Conservation (phyloP, 345 rosid genomes). For the Citrus sinensis region DVS_A1.0 CM039167.1:3345501-3346000, state of each 20-base stretch:
- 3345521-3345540: slow-evolving; percentile 17
- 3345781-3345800: no score
- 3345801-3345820: no score
- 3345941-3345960: no score
- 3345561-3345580: slow-evolving; percentile 27
- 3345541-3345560: slow-evolving; percentile 10
- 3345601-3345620: background rate
- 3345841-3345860: no score
- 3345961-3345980: no score
- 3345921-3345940: no score
- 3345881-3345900: no score
- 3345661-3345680: background rate
- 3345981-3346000: no score
- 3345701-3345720: slow-evolving; percentile 5
- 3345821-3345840: no score
- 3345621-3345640: background rate
- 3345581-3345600: slow-evolving; percentile 11
- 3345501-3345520: slow-evolving; percentile 5
- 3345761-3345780: no score
- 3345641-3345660: background rate
- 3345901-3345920: no score
- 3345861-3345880: no score
- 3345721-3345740: background rate
- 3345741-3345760: background rate
- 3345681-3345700: slow-evolving; percentile 21